Evolutionary conservation across 495 filamentous ascomycete species (phyloP).

Genomic region (Hypoxylon trugodes): DNA sequence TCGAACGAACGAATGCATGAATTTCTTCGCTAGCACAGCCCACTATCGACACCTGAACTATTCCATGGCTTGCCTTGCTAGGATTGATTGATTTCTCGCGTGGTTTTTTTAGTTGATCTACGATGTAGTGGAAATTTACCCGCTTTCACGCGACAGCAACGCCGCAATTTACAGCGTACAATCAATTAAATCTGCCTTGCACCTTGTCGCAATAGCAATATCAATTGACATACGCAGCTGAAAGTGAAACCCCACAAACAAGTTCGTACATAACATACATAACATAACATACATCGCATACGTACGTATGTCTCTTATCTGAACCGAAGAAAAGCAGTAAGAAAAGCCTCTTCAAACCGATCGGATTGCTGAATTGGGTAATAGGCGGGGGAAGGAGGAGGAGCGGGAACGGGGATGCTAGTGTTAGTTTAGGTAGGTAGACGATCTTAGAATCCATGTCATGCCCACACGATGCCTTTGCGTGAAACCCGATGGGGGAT

Average conservation of each 20-base stretch:
- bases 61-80: slow-evolving; percentile 8
- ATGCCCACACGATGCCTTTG: too few species aligned
- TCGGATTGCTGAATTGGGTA: slow-evolving; percentile 30
- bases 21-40: slow-evolving; percentile 18
- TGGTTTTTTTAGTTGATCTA: slow-evolving; percentile 29
- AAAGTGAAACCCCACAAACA: slow-evolving; percentile 19
- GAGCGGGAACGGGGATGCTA: neutral
- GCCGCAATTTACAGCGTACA: too few species aligned
- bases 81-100: slow-evolving; percentile 21
- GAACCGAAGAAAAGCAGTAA: slow-evolving; percentile 1
- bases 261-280: too few species aligned
- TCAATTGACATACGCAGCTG: slow-evolving; percentile 20
- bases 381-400: slow-evolving; percentile 13
- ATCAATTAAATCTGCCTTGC: slow-evolving; percentile 11
- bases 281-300: too few species aligned
- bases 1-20: slow-evolving; percentile 5
- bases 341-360: slow-evolving; percentile 13
- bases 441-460: too few species aligned
- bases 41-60: neutral
- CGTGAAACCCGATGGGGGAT: slow-evolving; percentile 30
- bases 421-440: slow-evolving; percentile 24
- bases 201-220: neutral
- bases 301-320: slow-evolving; percentile 1
- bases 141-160: slow-evolving; percentile 28
- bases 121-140: slow-evolving; percentile 26